phyloP scores from a whole-genome alignment of 1,284 basidiomycete species.

The Amylostereum areolatum region DNA sequence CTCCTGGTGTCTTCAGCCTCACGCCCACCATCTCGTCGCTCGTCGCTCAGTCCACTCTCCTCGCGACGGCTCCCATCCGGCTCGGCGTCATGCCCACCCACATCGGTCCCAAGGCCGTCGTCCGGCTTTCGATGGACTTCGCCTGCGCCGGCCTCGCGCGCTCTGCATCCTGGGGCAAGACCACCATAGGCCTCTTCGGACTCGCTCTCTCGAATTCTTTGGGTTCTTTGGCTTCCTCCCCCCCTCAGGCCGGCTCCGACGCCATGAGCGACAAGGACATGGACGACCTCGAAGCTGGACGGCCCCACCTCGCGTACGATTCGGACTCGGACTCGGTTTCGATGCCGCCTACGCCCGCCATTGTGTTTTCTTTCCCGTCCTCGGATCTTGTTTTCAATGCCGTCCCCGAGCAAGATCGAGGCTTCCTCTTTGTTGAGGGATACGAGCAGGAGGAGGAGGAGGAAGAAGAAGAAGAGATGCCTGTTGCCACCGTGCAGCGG shows the following conservation, averaged over 20 bases:
- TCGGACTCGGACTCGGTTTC: too few relatives aligned
- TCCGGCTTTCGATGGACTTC: background rate
- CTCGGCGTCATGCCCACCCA: background rate
- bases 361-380: too few relatives aligned
- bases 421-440: too few relatives aligned
- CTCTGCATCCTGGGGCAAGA: constrained; percentile 1
- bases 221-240: background rate
- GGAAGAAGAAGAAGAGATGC: too few relatives aligned
- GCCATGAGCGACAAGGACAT: too few relatives aligned
- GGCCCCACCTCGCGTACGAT: too few relatives aligned
- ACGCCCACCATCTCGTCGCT: constrained; percentile 5
- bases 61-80: constrained; percentile 7
- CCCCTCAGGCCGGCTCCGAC: background rate
- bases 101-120: background rate
- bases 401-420: too few relatives aligned
- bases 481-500: too few relatives aligned
- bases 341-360: too few relatives aligned
- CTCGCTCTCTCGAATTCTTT: background rate
- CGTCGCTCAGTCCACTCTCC: constrained; percentile 3
- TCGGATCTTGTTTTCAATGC: too few relatives aligned
- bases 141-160: background rate
- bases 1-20: background rate
- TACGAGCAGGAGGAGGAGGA: too few relatives aligned
- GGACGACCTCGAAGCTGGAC: too few relatives aligned
- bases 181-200: background rate